Evolutionary conservation across 1,139 yeast genomes (phyloP), one percentile per base, ranked within the genome.

Genomic region (Diutina sp.): DNA sequence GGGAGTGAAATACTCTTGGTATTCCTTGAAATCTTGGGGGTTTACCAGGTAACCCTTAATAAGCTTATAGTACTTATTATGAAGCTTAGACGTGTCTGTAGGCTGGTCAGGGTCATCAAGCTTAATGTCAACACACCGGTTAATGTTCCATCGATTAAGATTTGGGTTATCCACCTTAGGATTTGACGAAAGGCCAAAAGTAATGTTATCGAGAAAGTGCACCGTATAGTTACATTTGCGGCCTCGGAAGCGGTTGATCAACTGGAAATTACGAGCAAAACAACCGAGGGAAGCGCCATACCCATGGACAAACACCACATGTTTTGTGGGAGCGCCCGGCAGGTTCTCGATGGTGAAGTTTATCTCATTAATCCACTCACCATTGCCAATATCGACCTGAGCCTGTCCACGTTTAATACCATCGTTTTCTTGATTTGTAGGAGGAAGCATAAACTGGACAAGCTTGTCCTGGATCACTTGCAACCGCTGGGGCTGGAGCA

Each of bases 201-300:
- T 95, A 14, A 90, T 78, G 65, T 90, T 77, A 66, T 93, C 99
- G 41, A 93, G 70, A 32, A 91, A 87, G 66, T 88, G 93, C 8
- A 91, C 65, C 56, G 78, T 70, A 64, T 72, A 71, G 64, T 78
- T 66, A 67, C 73, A 66, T 67, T 75, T 56, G 72, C 76, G 44
- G 68, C 71, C 70, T 68, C 62, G 59, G 71, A 76, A 67, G 30
- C 68, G 61, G 59, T 74, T 67, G 79, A 73, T 51, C 64, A 79
- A 56, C 57, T 78, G 82, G 60, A 90, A 82, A 64, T 89, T 91
- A 57, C 90, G 75, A 62, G 90, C 90, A 71, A 84, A 93, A 65
- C 93, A 87, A 28, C 95, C 93, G 16, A 87, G 76, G 0, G 96
- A 86, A 0, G 98, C 95, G 0, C 96, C 97, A 68, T 89, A 90